These are phyloP conservation scores for Xylaria sp. DNA, from an alignment of 2,329 filamentous ascomycete species.

Conservation along the genomic window DNA sequence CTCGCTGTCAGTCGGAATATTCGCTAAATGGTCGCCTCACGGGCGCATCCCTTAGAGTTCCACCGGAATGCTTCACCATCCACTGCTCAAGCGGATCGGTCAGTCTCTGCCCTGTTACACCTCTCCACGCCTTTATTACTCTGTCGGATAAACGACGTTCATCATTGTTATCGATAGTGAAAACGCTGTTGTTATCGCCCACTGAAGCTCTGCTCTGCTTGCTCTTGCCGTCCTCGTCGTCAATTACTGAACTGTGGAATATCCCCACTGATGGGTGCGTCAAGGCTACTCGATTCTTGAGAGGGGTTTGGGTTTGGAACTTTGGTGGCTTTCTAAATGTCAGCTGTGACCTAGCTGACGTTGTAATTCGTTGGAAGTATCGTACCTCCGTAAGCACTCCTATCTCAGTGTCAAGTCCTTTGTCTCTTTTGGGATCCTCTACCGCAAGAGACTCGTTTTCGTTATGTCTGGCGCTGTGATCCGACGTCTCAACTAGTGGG, in stretches of 20 bases:
- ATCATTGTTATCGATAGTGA: constrained; percentile 14
- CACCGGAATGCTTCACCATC: constrained; percentile 44
- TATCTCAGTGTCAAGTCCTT: neutral
- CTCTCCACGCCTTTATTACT: constrained; percentile 31
- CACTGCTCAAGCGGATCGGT: constrained; percentile 44
- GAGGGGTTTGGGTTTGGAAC: constrained; percentile 1
- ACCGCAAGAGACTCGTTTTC: neutral
- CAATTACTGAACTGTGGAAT: neutral
- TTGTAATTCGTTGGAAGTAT: constrained; percentile 3
- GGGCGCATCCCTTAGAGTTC: constrained; percentile 36
- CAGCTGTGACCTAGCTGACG: constrained; percentile 3
- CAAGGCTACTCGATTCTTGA: constrained; percentile 16
- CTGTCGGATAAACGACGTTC: constrained; percentile 29
- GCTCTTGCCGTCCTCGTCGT: constrained; percentile 12
- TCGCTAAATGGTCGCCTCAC: neutral
- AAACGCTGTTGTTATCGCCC: constrained; percentile 15
- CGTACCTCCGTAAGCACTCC: constrained; percentile 25
- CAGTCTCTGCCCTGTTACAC: constrained; percentile 33
- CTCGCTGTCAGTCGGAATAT: constrained; percentile 7
- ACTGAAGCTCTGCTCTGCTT: constrained; percentile 6
- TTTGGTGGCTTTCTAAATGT: constrained; percentile 12
- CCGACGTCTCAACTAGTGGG: neutral
- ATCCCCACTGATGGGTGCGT: constrained; percentile 21
- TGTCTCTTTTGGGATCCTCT: constrained; percentile 2
- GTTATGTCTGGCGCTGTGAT: neutral